phyloP scores from a whole-genome alignment of 345 rosid genomes.

The Citrus australasica region DNA sequence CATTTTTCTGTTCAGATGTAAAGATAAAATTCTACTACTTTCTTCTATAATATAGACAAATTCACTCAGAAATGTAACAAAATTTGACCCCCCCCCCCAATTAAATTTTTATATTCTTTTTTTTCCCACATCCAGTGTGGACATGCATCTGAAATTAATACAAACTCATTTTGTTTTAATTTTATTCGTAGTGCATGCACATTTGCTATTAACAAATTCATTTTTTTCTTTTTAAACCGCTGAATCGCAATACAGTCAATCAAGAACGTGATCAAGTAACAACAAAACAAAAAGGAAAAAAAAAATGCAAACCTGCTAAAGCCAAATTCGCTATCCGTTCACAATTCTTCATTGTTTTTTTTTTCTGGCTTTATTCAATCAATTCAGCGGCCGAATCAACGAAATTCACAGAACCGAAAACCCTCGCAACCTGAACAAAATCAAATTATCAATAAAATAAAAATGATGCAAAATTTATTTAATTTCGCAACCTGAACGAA shows the following conservation, averaged over 20 bases:
- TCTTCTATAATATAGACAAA: no score
- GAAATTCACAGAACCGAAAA: background rate
- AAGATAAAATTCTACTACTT: no score
- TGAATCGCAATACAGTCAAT: background rate
- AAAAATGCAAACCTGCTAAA: conserved; percentile 58
- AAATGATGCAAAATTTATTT: background rate
- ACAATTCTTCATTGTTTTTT: conserved; percentile 59
- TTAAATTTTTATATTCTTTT: no score
- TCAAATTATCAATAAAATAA: background rate
- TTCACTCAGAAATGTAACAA: no score
- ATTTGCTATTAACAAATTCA: background rate
- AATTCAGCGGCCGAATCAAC: background rate
- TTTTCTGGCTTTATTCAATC: background rate
- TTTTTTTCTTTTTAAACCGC: no score
- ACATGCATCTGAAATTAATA: background rate
- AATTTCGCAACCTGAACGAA: background rate
- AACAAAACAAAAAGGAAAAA: background rate
- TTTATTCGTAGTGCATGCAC: background rate
- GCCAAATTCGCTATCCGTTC: conserved; percentile 77
- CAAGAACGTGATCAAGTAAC: background rate
- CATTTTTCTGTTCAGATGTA: no score
- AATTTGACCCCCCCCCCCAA: background rate
- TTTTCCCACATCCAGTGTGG: background rate
- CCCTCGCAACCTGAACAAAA: background rate
- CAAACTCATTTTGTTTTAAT: background rate